A percentile compares a stretch with the other conserved stretches of the same genome.
phyloP scores from a whole-genome alignment of 169 alveolate species.

The Plasmodium inui region DNA sequence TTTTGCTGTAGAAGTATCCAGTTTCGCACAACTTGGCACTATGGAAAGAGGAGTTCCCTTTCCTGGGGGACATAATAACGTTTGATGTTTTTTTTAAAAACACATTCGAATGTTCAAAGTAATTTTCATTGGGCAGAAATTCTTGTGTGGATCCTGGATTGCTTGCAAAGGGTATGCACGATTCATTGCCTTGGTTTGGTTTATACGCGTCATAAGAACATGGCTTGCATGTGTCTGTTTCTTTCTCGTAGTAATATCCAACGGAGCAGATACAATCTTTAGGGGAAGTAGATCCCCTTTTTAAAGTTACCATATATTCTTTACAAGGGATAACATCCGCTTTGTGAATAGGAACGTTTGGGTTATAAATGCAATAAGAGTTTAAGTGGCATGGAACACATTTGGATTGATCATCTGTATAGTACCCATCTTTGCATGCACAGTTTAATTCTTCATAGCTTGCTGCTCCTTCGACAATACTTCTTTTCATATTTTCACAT shows the following conservation, averaged over 20 bases:
- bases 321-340: slow-evolving; percentile 82
- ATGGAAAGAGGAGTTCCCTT: slow-evolving; percentile 15
- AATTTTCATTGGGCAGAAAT: slow-evolving; percentile 37
- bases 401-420: slow-evolving; percentile 23
- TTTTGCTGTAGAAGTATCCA: slow-evolving; percentile 59
- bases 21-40: slow-evolving; percentile 54
- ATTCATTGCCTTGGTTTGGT: slow-evolving; percentile 12
- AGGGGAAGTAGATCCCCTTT: slow-evolving; percentile 82
- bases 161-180: slow-evolving; percentile 13
- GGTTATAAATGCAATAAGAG: slow-evolving; percentile 79
- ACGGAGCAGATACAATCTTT: slow-evolving; percentile 83
- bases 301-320: slow-evolving; percentile 78
- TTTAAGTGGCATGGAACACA: slow-evolving; percentile 77
- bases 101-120: slow-evolving; percentile 7
- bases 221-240: slow-evolving; percentile 64
- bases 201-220: slow-evolving; percentile 13
- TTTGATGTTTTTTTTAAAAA: slow-evolving; percentile 27
- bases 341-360: slow-evolving; percentile 77
- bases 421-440: slow-evolving; percentile 78
- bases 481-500: slow-evolving; percentile 39
- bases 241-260: slow-evolving; percentile 81
- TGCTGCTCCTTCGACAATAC: slow-evolving; percentile 69
- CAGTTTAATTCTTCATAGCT: slow-evolving; percentile 77
- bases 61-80: slow-evolving; percentile 28
- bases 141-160: slow-evolving; percentile 33